Percentiles rank a stretch among this genome's conserved stretches.
These are phyloP conservation scores for Cyclanthera cordifolia DNA, from an alignment of 306 rosid species.

Conservation along the genomic window DNA sequence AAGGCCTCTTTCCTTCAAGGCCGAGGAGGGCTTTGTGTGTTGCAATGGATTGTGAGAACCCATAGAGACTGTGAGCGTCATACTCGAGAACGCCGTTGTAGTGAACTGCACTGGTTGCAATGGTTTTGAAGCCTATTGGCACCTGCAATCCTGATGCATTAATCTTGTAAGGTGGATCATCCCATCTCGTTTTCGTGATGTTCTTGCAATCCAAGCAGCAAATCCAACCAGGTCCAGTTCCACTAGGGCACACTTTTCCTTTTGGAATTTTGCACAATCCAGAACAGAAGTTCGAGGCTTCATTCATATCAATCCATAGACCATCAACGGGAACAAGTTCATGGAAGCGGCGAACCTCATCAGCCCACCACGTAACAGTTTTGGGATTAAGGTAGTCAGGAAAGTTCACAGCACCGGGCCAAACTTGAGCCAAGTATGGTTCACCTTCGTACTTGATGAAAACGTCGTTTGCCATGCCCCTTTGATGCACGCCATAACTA, in stretches of 20 bases:
- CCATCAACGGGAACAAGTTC: slow-evolving; percentile 93
- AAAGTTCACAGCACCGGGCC: slow-evolving; percentile 95
- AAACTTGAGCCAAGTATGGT: slow-evolving; percentile 85
- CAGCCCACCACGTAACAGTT: slow-evolving; percentile 86
- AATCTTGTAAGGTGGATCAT: slow-evolving; percentile 89
- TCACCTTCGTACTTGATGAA: slow-evolving; percentile 80
- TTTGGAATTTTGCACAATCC: slow-evolving; percentile 76
- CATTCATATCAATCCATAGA: slow-evolving; percentile 98
- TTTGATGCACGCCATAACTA: slow-evolving; percentile 67
- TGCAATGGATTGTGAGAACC: slow-evolving; percentile 74
- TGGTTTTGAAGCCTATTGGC: slow-evolving; percentile 78
- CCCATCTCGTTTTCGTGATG: slow-evolving; percentile 79
- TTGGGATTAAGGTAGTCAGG: slow-evolving; percentile 91
- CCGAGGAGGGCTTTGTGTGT: slow-evolving; percentile 80
- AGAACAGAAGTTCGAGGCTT: slow-evolving; percentile 73
- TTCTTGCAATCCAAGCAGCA: slow-evolving; percentile 95
- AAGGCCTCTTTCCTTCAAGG: slow-evolving; percentile 74
- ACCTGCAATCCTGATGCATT: slow-evolving; percentile 77
- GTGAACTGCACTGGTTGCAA: slow-evolving; percentile 88
- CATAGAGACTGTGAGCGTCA: slow-evolving; percentile 90
- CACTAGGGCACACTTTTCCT: slow-evolving; percentile 53
- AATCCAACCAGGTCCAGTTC: slow-evolving; percentile 70
- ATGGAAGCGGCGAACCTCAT: slow-evolving; percentile 80
- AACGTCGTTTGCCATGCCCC: slow-evolving; percentile 67
- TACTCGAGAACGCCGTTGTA: slow-evolving; percentile 82